Base-by-base conservation (phyloP, 202 grass and related monocot genomes). In the Zizania palustris region DNA sequence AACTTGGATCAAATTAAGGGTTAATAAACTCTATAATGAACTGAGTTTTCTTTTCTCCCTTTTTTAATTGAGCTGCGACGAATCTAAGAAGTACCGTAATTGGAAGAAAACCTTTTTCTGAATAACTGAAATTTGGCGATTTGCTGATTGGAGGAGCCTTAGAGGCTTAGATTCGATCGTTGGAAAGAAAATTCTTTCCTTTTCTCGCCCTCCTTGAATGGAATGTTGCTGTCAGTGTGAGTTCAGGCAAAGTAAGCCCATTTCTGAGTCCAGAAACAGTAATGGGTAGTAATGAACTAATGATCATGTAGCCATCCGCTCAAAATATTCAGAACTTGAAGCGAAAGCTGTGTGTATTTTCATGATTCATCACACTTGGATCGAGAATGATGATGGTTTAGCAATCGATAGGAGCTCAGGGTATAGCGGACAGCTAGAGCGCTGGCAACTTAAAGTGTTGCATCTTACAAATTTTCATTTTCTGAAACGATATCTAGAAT, bases 121-220 rank as follows among this genome's bases (percentile, higher is more conserved):
- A 43, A 59, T 42, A 66, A 48, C 76, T 43, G 33, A 33, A 42
- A 19, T 11, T 16, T 64, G 33, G 34, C 49, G 11, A 10, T 48
- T 21, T 64, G 33, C 18, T 42, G 11, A 10, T 48, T 21, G 36
- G 20, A 57, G 35, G 56, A 0, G 35, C 11, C 11, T 28, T 28
- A 53, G n/a, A n/a, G n/a, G n/a, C n/a, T n/a, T 61, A 53, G 44
- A 83, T 83, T 43, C n/a, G 38, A 66, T 59, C 66, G 61, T 6
- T 51, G 61, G 50, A 67, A 82, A 62, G 51, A 55, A 64, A 77
- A 16, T 6, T 9, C 16, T 38, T 53, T 59, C 67, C 22, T 13
- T 82, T 16, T 54, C 3, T 67, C 7, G 56, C 53, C 55, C 28
- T 49, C 28, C 44, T 11, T 41, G 60, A 48, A 57, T 16, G 40